Conservation (phyloP, 2,329 filamentous ascomycete species). For the Juglanconis oblonga region DNA sequence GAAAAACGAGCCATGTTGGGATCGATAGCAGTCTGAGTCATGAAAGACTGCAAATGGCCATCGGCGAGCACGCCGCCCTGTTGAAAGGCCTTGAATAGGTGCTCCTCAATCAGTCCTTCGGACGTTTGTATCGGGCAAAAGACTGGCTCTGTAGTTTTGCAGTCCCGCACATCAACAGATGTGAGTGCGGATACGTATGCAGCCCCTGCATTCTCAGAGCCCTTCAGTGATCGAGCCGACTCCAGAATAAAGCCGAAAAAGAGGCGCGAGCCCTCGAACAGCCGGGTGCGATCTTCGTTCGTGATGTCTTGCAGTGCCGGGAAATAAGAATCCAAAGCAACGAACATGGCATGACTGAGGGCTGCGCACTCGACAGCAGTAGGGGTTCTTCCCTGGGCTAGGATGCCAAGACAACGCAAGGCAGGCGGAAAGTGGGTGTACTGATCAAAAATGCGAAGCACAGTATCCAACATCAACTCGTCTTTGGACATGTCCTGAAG, state of each 20-base stretch:
- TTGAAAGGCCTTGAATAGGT: not conserved
- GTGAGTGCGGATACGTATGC: too few species aligned
- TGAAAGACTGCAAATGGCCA: not conserved
- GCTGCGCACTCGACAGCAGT: not conserved
- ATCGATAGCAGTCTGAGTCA: not conserved
- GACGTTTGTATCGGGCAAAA: not conserved
- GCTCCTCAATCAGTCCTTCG: not conserved
- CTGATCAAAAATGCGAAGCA: not conserved
- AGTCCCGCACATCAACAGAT: not conserved
- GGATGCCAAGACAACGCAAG: slow-evolving; percentile 1
- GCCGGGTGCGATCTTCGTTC: not conserved
- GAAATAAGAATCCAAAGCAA: not conserved
- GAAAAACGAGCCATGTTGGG: too few species aligned
- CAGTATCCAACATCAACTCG: not conserved
- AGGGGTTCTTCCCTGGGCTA: not conserved
- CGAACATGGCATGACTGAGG: not conserved
- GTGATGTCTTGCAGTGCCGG: too few species aligned
- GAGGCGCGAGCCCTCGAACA: slow-evolving; percentile 3
- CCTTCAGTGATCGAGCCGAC: not conserved
- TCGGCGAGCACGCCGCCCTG: not conserved
- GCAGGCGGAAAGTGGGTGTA: not conserved
- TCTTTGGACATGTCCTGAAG: not conserved
- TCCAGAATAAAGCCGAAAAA: slow-evolving; percentile 1
- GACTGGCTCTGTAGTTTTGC: not conserved
- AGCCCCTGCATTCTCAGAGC: too few species aligned